Base-by-base conservation (phyloP, 768 basidiomycete genomes). In the Gloeopeniophorella convolvens region DNA sequence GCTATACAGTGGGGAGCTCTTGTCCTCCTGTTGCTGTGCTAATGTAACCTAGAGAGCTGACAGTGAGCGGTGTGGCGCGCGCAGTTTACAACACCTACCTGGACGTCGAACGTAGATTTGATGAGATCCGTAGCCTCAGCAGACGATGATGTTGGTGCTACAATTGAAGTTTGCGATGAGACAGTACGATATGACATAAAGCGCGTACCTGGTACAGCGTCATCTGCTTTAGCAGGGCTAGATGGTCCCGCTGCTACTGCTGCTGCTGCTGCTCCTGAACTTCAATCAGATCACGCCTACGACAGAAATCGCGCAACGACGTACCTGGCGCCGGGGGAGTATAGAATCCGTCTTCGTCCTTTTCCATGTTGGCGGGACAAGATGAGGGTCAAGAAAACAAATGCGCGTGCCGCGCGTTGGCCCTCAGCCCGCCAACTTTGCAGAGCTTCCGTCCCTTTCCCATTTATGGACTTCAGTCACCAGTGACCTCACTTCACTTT, bases 11-110 rank as follows among this genome's bases (percentile, higher is more conserved):
- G 95, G 96, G n/a, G 95, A 98, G 63, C 95, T 85, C 33, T 92
- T 89, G 63, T 99, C 90, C 24, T 78, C 82, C 69, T 98, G 96
- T 64, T 95, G 90, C 70, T 98, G 94, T 42, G 93, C 93, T 50
- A 98, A 77, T 16, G 93, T 98, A 56, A 99, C 93, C 92, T 91
- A 60, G 26, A 53, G 21, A 33, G 39, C 34, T 24, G 42, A 37
- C 42, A 42, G 48, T 43, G 32, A 46, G 23, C 27, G 12, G 20
- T 7, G 28, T 28, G 18, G 20, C 23, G 18, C 41, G 40, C 7
- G 51, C n/a, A 49, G 16, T 39, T 16, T 20, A 31, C 33, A 18
- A 28, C 24, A 66, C 82, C 48, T 64, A 89, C 89, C 60, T 78
- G 76, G 55, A 91, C 89, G 68, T 91, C 87, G 62, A 88, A 91